Evolutionary conservation across 2,329 filamentous ascomycete genomes (phyloP), one percentile per base, ranked within the genome.

Genomic region (Hymenoscyphus salicellus): DNA sequence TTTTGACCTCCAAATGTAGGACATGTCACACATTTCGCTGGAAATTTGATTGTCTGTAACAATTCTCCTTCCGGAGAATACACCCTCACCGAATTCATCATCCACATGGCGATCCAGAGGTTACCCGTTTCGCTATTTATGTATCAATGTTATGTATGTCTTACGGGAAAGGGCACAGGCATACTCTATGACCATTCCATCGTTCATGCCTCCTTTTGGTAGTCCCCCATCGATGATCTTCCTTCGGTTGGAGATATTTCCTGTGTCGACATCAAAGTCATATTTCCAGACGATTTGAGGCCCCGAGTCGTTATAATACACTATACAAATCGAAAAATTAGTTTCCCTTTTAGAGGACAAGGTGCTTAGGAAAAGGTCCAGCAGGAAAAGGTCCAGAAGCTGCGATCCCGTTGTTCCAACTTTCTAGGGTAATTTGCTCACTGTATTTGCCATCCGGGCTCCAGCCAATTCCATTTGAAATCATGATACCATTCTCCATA

Each of bases 181-280:
- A 62, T 70, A 78, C 76, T 78, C 77, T 11, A 77, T 66, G 6
- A 78, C 75, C 74, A 78, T 76, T 3, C 77, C 77, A 69, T 79
- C 77, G 17, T 61, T 61, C 49, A 43, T 56, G 20, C 55, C 2
- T 76, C 76, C 63, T 78, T 75, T 16, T 72, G 38, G 61, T 38
- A 52, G 10, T 52, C 20, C 20, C 46, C 30, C 55, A 7, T 76
- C 62, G 26, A 69, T 62, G 62, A 72, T 1, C 68, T 73, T 55
- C 6, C 72, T 70, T 58, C 71, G 66, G 57, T 78, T 77, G 4
- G 74, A 74, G 41, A 77, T 72, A 41, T 58, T 67, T 5, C 75
- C 76, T 0, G 68, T 70, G 58, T 73, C 72, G 5, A 74, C 66
- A 63, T 77, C 75, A 62, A 76, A 78, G 61, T 77, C 75, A 61